Conservation (phyloP, 441 rosid species). For the Flueggea neowawraea region DNA sequence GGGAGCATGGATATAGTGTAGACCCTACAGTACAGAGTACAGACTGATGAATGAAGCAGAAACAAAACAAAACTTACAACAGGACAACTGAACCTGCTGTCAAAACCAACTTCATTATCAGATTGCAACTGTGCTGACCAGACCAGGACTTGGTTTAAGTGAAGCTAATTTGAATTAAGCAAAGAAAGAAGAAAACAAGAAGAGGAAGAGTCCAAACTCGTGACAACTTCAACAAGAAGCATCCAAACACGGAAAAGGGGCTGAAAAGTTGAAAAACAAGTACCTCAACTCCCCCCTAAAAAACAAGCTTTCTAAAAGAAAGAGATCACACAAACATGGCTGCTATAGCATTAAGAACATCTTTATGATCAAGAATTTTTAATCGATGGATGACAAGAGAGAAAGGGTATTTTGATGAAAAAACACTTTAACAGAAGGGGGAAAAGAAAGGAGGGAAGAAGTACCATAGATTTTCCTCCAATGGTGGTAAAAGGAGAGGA, state of each 20-base stretch:
- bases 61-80: constrained; percentile 20
- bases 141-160: neutral
- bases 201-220: constrained; percentile 40
- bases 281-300: constrained; percentile 15
- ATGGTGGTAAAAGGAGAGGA: constrained; percentile 89
- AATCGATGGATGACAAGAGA: neutral
- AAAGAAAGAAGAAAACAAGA: constrained; percentile 3
- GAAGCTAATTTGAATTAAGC: too few relatives aligned
- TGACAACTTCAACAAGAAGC: constrained; percentile 33
- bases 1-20: constrained; percentile 20
- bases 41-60: constrained; percentile 6
- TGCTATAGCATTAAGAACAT: too few relatives aligned
- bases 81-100: constrained; percentile 34
- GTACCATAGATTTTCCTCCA: constrained; percentile 97
- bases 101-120: constrained; percentile 29
- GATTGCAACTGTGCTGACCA: constrained; percentile 9
- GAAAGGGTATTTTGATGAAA: neutral
- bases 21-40: constrained; percentile 28
- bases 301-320: constrained; percentile 23
- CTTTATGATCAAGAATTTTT: too few relatives aligned
- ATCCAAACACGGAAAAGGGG: constrained; percentile 34
- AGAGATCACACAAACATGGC: neutral
- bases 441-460: neutral
- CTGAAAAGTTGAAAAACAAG: constrained; percentile 27
- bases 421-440: too few relatives aligned